Base-by-base conservation (phyloP, 2,329 filamentous ascomycete genomes). In the Tolypocladium nubicola region DNA sequence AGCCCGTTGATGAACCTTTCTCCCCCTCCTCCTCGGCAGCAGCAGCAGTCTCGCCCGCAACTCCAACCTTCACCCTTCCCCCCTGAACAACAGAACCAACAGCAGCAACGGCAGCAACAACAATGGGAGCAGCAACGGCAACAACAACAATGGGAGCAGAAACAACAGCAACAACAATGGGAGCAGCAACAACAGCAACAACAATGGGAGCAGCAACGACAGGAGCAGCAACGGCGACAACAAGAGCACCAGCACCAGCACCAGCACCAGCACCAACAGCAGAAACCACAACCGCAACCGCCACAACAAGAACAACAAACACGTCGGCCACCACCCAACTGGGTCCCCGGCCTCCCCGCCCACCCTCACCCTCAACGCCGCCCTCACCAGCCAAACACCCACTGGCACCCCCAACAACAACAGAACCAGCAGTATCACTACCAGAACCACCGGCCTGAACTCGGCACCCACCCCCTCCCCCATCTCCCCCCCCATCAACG, bases 341-440 rank as follows among this genome's bases (percentile, higher is more conserved):
- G 56, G 58, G 53, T 58, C 21, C 56, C 60, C 30, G 57, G 57
- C 26, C 59, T 60, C 6, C 58, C 59, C 9, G 53, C 56, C 9
- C 55, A 59, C 19, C 59, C 59, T 21, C 57, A 56, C 50, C 60
- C 60, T 39, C 58, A 54, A 26, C 54, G 54, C 41, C 58, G 53
- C n/a, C 49, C 56, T n/a, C 59, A 35, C 0, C 54, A 58, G 53
- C 50, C 58, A n/a, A 56, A 49, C 58, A 64, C 37, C 53, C 58
- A n/a, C 56, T 47, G 45, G 33, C 61, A 65, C 41, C 60, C 60
- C 35, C 58, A 56, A 21, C 64, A 59, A 37, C 58, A 45, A 55
- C 41, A 66, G 61, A 33, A 58, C 55, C 57, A 59, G 56, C 56
- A 64, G 53, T 54, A 59, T 16, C 54, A 57, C 38, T 19, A 60